phyloP scores from a whole-genome alignment of 176 grass and related monocot species.

The Carex scoparia region DNA sequence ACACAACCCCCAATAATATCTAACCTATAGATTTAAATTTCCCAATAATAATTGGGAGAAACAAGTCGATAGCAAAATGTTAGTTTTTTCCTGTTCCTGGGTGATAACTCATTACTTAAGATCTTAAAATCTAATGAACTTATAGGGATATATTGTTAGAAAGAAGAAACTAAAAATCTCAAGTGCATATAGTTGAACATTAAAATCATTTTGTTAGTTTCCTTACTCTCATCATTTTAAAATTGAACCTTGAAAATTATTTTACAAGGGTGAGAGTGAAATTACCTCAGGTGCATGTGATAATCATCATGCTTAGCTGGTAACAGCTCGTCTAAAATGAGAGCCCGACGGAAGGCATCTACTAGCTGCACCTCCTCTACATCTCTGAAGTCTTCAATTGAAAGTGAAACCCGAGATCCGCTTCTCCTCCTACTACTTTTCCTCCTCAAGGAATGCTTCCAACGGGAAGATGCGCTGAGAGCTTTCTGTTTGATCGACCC shows the following conservation, averaged over 20 bases:
- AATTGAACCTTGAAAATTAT: neutral
- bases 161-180: neutral
- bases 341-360: conserved; percentile 47
- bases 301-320: conserved; percentile 59
- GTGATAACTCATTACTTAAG: neutral
- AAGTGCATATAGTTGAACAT: neutral
- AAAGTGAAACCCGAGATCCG: conserved; percentile 30
- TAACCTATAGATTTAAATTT: neutral
- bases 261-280: neutral
- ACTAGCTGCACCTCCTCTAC: conserved; percentile 45
- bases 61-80: neutral
- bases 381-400: conserved; percentile 56
- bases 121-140: neutral
- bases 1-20: neutral
- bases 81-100: neutral
- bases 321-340: conserved; percentile 45
- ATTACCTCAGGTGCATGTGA: conserved; percentile 46
- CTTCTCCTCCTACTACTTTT: conserved; percentile 38
- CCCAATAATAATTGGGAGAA: neutral
- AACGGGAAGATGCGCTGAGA: conserved; percentile 43
- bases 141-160: neutral
- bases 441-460: conserved; percentile 49
- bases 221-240: neutral
- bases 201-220: neutral
- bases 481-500: conserved; percentile 51